Evolutionary conservation across 176 grass and related monocot species (phyloP), one percentile per base, ranked within the genome.

Genomic region (Eragrostis curvula): DNA sequence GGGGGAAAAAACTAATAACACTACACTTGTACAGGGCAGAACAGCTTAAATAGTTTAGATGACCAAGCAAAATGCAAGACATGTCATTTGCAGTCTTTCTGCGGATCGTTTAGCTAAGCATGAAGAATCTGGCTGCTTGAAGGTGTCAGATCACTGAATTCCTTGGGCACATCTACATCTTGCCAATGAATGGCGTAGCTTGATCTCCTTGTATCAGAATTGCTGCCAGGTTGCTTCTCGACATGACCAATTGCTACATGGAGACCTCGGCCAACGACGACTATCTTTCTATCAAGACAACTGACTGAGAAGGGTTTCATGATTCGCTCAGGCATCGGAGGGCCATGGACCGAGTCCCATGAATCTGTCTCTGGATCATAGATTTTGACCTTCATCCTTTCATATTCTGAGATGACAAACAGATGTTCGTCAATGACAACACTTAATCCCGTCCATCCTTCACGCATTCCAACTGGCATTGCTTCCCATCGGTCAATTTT

Each of bases 51-150:
- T 12, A 58, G 59, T 6, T 25, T 51, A 60, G 50, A 7, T 39
- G 76, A 21, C 27, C 30, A 28, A 68, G 58, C 68, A 53, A 12
- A 79, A 47, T 55, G 5, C 39, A 16, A 5, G 12, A 57, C 18
- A 72, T 9, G 68, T 2, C 43, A 45, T 45, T 48, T 58, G 55
- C 11, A 17, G 17, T 25, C 14, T 17, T 69, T 77, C 17, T 42
- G 48, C 40, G 50, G 57, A 49, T 67, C 20, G 66, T 0, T 43
- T 18, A 62, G 15, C 62, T 81, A 99, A 41, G 90, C 96, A 88
- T 96, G 87, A 73, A 99, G 65, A 85, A 99, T 87, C 77, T 92
- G 96, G 49, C 88, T 80, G 72, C 89, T 99, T 43, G 96, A 99
- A 56, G 93, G 96, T 25, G 93, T 96, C 12, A 96, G 83, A 17